phyloP scores from a whole-genome alignment of 2,329 filamentous ascomycete genomes.

The Diaporthe destruens region DNA sequence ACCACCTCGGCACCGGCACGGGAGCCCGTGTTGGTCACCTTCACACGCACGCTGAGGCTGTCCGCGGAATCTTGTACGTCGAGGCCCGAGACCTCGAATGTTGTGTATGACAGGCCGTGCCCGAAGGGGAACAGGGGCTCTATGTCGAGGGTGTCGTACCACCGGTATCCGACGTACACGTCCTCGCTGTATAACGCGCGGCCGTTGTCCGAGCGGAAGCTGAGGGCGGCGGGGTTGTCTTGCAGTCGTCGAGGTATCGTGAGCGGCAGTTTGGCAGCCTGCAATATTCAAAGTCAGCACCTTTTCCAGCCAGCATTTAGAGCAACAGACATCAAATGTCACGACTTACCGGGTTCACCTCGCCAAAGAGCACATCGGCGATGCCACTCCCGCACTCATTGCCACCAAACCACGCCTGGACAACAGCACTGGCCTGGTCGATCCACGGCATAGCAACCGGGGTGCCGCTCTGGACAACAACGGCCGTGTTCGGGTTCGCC shows the following conservation, averaged over 20 bases:
- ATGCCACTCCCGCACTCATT: slow-evolving; percentile 66
- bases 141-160: slow-evolving; percentile 78
- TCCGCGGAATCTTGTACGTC: neutral
- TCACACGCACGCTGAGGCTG: slow-evolving; percentile 55
- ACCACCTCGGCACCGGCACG: slow-evolving; percentile 48
- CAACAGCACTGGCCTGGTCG: slow-evolving; percentile 52
- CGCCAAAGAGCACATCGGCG: slow-evolving; percentile 61
- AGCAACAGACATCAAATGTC: neutral
- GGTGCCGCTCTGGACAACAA: slow-evolving; percentile 73
- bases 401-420: slow-evolving; percentile 49
- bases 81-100: slow-evolving; percentile 62
- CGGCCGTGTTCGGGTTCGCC: slow-evolving; percentile 68
- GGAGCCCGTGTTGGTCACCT: slow-evolving; percentile 52
- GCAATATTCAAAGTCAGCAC: neutral
- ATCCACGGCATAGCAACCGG: slow-evolving; percentile 69
- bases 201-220: slow-evolving; percentile 78
- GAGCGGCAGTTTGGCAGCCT: slow-evolving; percentile 78
- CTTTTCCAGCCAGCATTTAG: neutral
- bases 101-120: slow-evolving; percentile 83
- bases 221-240: slow-evolving; percentile 82
- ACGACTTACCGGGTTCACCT: slow-evolving; percentile 56
- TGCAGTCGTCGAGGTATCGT: slow-evolving; percentile 76
- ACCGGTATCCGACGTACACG: slow-evolving; percentile 84
- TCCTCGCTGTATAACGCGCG: slow-evolving; percentile 84
- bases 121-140: slow-evolving; percentile 82